Evolutionary conservation across 2,329 filamentous ascomycete species (phyloP), one percentile per base, ranked within the genome.

Genomic region (Paraphoma sp.): DNA sequence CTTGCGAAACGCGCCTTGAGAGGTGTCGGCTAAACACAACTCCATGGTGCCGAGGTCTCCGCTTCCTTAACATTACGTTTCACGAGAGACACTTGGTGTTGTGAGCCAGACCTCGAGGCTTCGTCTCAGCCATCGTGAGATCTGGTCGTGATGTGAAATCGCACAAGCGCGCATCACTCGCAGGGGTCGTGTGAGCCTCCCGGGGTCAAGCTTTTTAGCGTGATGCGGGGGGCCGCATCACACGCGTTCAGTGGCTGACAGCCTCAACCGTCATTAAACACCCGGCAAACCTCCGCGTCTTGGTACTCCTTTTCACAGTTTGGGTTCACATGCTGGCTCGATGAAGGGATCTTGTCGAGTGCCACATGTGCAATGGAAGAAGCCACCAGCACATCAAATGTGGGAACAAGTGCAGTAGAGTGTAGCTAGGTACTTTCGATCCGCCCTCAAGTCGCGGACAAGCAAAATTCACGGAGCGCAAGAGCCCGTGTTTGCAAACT

Each of bases 81-180:
- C 4, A 28, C 12, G 14, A n/a, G 33, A 48, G 38, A 45, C n/a
- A 23, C 50, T n/a, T 42, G 28, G 48, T 59, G 62, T 60, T 38
- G n/a, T 23, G n/a, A 42, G n/a, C n/a, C 8, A 42, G 40, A 14
- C 41, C n/a, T 43, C 18, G 41, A 43, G 41, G 9, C 8, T 43
- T 53, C 33, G 14, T 36, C 9, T 36, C 33, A 14, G 9, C 9
- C 40, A 16, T 16, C 40, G 40, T 62, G 57, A 60, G 48, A 18
- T 49, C 53, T 52, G 41, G 54, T 53, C 48, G 62, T 66, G 63
- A 66, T 56, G 31, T 51, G 42, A 10, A 50, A 45, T 33, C 33
- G 53, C 45, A 6, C 45, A 46, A 36, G 45, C n/a, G 42, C 18
- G 50, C 46, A 62, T 64, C 61, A 64, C 53, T 55, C 45, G 60